Percentiles rank a stretch among this genome's conserved stretches.
phyloP scores from a whole-genome alignment of 1,139 yeast species.

The Schizosaccharomyces versatilis region DNA sequence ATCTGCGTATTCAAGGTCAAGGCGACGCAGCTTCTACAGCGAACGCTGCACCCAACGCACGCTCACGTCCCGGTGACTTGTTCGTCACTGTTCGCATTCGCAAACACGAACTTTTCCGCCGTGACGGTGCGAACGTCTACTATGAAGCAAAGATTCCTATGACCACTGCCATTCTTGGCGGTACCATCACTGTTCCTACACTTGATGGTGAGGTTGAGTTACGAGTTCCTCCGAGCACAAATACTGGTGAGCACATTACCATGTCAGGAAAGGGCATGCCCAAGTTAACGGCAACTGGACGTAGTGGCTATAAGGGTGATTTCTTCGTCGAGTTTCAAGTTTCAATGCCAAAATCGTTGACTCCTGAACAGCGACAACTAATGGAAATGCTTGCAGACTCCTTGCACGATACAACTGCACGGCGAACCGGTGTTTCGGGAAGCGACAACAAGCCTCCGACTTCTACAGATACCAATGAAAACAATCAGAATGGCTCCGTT shows the following conservation, averaged over 20 bases:
- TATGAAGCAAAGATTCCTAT: conserved; percentile 50
- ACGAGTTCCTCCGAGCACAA: conserved; percentile 73
- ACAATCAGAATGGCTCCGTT: not conserved
- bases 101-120: conserved; percentile 46
- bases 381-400: conserved; percentile 90
- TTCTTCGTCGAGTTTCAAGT: conserved; percentile 57
- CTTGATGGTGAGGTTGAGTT: conserved; percentile 40
- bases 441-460: not conserved
- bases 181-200: conserved; percentile 70
- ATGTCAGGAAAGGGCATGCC: conserved; percentile 85
- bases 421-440: conserved; percentile 12
- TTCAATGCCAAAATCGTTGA: conserved; percentile 24
- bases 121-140: conserved; percentile 43
- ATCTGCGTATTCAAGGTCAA: conserved; percentile 63
- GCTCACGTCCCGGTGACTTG: conserved; percentile 40
- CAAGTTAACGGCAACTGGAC: conserved; percentile 22
- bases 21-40: conserved; percentile 76
- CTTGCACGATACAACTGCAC: conserved; percentile 57
- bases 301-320: conserved; percentile 29
- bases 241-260: conserved; percentile 48
- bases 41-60: conserved; percentile 26
- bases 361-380: conserved; percentile 39
- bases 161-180: conserved; percentile 95
- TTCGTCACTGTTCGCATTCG: conserved; percentile 58
- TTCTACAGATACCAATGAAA: not conserved